A percentile compares a stretch with the other conserved stretches of the same genome.
Evolutionary conservation across 257 asterid genomes (phyloP).

Genomic region (Gentiana straminea): DNA sequence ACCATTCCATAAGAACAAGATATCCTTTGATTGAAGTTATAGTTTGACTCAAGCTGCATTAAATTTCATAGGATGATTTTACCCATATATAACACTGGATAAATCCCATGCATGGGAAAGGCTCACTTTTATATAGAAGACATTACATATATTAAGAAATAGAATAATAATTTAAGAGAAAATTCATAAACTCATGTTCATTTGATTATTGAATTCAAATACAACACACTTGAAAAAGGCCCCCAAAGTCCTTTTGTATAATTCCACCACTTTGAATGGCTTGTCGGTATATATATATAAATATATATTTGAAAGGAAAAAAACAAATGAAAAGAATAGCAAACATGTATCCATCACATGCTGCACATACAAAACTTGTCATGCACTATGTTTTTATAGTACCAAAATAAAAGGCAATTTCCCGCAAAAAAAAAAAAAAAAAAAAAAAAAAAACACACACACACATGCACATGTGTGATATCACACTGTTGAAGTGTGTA

Average conservation of each 20-base stretch:
- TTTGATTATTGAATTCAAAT: conserved; percentile 28
- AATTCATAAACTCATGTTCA: conserved; percentile 2
- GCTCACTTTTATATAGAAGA: too few species aligned
- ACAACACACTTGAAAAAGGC: conserved; percentile 55
- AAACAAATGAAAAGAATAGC: conserved; percentile 14
- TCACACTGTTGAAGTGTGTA: conserved; percentile 26
- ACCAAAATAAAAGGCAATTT: conserved; percentile 21
- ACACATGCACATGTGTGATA: conserved; percentile 47
- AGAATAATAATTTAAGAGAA: conserved; percentile 8
- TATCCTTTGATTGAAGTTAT: too few species aligned
- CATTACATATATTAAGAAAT: too few species aligned
- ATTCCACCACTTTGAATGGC: conserved; percentile 48
- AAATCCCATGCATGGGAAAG: conserved; percentile 68
- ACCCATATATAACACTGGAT: conserved; percentile 34
- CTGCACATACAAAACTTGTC: conserved; percentile 21
- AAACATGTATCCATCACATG: conserved; percentile 41
- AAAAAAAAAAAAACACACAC: not conserved
- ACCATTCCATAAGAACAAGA: too few species aligned
- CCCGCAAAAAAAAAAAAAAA: conserved; percentile 42
- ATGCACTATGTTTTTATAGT: conserved; percentile 36
- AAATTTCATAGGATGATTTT: too few species aligned
- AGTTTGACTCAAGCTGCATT: too few species aligned
- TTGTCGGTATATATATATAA: conserved; percentile 18
- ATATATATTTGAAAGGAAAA: conserved; percentile 1
- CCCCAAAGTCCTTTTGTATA: conserved; percentile 77